Conservation (phyloP, 805 yeast species). For the Clavispora santaluciae region DNA sequence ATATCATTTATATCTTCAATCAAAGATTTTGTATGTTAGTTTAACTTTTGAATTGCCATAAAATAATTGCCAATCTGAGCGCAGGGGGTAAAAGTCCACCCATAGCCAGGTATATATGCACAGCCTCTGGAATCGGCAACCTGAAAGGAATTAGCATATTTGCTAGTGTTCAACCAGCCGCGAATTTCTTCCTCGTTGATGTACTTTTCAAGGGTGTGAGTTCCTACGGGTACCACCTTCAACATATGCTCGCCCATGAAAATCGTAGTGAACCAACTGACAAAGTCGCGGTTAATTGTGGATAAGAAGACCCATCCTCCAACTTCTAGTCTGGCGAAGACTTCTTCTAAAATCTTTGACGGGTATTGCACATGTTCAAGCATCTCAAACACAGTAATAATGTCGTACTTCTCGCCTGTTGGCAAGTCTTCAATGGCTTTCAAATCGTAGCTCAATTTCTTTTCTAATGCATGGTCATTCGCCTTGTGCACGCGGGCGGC, state of each 20-base stretch:
- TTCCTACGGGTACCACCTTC: conserved; percentile 83
- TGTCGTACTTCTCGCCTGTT: conserved; percentile 50
- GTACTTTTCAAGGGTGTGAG: conserved; percentile 84
- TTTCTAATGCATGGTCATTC: conserved; percentile 58
- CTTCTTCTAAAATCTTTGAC: conserved; percentile 60
- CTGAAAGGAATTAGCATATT: conserved; percentile 35
- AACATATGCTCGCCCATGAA: conserved; percentile 81
- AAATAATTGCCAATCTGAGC: conserved; percentile 77
- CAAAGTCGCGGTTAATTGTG: conserved; percentile 83
- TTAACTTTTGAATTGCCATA: conserved; percentile 63
- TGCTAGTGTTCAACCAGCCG: conserved; percentile 53
- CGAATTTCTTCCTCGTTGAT: conserved; percentile 70
- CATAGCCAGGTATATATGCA: conserved; percentile 72
- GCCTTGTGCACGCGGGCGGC: conserved; percentile 70
- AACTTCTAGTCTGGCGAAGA: conserved; percentile 61
- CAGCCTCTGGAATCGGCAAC: conserved; percentile 73
- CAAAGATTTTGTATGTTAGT: not conserved
- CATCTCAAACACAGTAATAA: conserved; percentile 90
- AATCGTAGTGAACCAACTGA: conserved; percentile 91
- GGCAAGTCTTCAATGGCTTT: conserved; percentile 58
- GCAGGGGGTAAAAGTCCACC: conserved; percentile 70
- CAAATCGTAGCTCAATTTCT: conserved; percentile 56
- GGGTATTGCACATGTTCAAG: conserved; percentile 93
- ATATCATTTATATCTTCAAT: conserved; percentile 1
- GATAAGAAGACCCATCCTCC: conserved; percentile 86